phyloP scores from a whole-genome alignment of 306 rosid species.

The Coriaria nepalensis region DNA sequence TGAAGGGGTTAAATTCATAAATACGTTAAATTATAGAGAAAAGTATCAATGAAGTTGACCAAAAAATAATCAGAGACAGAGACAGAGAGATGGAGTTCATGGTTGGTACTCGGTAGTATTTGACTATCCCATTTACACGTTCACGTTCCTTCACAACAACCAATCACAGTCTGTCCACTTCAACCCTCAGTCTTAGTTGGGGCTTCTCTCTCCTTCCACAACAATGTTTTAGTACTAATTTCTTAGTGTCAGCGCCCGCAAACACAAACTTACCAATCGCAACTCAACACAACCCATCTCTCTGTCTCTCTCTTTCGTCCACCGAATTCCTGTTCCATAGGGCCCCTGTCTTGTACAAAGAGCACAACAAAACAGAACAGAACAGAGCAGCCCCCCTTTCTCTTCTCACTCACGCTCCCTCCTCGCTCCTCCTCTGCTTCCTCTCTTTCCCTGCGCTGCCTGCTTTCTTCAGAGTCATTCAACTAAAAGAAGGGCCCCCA shows the following conservation, averaged over 20 bases:
- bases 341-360: no score
- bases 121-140: constrained; percentile 3
- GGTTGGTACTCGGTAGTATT: no score
- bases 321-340: constrained; percentile 30
- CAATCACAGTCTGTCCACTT: constrained; percentile 24
- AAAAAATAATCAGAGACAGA: no score
- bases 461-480: no score
- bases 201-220: constrained; percentile 7
- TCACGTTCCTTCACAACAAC: constrained; percentile 7
- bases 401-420: constrained; percentile 4
- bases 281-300: constrained; percentile 42
- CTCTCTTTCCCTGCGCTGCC: no score
- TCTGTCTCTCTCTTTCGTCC: constrained; percentile 13
- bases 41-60: no score
- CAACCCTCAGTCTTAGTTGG: constrained; percentile 8
- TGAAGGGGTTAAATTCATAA: no score
- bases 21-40: no score
- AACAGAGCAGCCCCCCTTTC: constrained; percentile 4
- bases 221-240: background rate
- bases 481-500: background rate
- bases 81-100: no score
- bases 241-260: constrained; percentile 23
- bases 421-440: background rate
- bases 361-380: constrained; percentile 15
- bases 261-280: constrained; percentile 52